A percentile compares a stretch with the other conserved stretches of the same genome.
Evolutionary conservation across 169 alveolate genomes (phyloP).

Genomic region (Plasmodium malariae): DNA sequence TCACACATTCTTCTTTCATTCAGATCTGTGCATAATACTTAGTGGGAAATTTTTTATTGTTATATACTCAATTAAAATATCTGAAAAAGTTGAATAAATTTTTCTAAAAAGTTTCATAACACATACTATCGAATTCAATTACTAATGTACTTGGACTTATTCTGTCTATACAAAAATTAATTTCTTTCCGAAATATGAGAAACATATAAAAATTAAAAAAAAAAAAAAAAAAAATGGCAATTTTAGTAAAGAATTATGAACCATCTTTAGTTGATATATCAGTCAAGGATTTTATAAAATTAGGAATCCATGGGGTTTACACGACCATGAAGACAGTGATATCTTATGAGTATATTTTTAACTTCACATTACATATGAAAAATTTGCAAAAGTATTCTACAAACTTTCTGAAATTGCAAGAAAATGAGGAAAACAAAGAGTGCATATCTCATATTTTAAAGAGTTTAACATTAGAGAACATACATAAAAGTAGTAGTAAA

Average conservation of each 20-base stretch:
- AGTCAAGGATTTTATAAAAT: constrained; percentile 30
- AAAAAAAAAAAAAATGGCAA: constrained; percentile 51
- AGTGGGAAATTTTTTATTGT: background rate
- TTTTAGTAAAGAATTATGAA: constrained; percentile 31
- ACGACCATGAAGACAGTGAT: constrained; percentile 61
- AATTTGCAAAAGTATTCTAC: constrained; percentile 36
- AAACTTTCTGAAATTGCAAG: constrained; percentile 39
- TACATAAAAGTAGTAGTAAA: constrained; percentile 28
- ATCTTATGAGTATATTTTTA: constrained; percentile 56
- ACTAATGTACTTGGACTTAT: background rate
- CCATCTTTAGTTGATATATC: constrained; percentile 59
- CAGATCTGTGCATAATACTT: background rate
- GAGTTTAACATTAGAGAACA: constrained; percentile 31
- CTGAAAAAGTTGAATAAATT: too few relatives aligned
- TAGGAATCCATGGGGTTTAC: constrained; percentile 65
- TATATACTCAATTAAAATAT: too few relatives aligned
- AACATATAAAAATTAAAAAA: background rate
- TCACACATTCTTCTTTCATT: background rate
- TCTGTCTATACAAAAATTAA: background rate
- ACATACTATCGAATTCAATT: background rate
- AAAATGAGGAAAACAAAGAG: constrained; percentile 17
- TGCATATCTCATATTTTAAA: constrained; percentile 44
- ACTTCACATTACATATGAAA: constrained; percentile 59
- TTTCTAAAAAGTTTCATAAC: too few relatives aligned
- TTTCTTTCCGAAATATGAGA: constrained; percentile 1